Percentiles rank a stretch among this genome's conserved stretches.
These are phyloP conservation scores for Eucalyptus melliodora DNA, from an alignment of 345 rosid species.

Conservation along the genomic window DNA sequence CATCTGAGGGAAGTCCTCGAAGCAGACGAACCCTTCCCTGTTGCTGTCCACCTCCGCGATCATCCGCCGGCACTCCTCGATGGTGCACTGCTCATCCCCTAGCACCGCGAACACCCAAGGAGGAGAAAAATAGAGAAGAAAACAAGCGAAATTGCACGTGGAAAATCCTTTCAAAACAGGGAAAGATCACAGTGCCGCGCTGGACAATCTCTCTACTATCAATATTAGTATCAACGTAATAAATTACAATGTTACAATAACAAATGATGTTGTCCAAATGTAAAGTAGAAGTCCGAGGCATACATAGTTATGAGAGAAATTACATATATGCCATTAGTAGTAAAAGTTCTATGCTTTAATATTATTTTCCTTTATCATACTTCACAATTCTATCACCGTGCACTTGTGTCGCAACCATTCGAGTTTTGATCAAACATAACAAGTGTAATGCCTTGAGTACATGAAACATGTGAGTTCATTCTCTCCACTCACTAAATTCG, in stretches of 20 bases:
- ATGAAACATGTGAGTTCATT: not conserved
- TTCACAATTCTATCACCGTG: fast-evolving
- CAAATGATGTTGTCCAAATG: too few species aligned
- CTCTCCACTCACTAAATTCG: not conserved
- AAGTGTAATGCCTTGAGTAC: not conserved
- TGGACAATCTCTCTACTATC: too few species aligned
- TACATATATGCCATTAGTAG: fast-evolving
- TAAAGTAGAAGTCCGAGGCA: fast-evolving
- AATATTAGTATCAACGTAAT: too few species aligned
- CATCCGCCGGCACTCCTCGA: slow-evolving; percentile 91
- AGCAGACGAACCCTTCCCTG: slow-evolving; percentile 83
- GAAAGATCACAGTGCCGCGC: fast-evolving
- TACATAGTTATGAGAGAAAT: fast-evolving
- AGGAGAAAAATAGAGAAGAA: not conserved
- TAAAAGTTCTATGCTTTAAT: too few species aligned
- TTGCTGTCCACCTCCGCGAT: slow-evolving; percentile 58
- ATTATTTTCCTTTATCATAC: too few species aligned
- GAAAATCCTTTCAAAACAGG: too few species aligned
- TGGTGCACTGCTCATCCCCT: slow-evolving; percentile 64
- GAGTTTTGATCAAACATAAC: not conserved
- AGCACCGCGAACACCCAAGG: slow-evolving; percentile 18
- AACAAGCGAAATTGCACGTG: fast-evolving
- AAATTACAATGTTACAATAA: too few species aligned
- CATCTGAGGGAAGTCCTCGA: slow-evolving; percentile 70
- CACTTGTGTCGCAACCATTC: fast-evolving